Evolutionary conservation across 169 alveolate genomes (phyloP), one percentile per base, ranked within the genome.

Genomic region (Sarcocystis neurona): DNA sequence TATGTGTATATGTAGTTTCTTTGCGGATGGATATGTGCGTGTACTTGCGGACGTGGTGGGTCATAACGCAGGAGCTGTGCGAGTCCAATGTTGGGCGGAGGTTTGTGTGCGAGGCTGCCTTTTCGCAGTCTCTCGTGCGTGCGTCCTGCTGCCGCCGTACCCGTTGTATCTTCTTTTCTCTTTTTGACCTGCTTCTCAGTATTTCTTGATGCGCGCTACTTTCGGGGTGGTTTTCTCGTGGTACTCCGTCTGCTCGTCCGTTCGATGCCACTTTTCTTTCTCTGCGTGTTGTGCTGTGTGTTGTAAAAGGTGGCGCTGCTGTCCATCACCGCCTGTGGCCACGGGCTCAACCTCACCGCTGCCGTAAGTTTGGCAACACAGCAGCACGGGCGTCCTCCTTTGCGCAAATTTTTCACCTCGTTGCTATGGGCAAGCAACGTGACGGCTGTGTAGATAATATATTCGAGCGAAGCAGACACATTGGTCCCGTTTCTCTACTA

Each of bases 281-380:
- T 10, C 63, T 20, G 10, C 63, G 63, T 53, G 63, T 8, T 79
- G 44, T 79, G 23, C 41, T 50, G 37, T 84, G 32, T 84, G 72
- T 84, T 8, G 5, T 37, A 34, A 41, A 39, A 88, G 92, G 88
- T 88, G 27, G 92, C 99, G n/a, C 88, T 98, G 43, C 95, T 98
- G 66, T 95, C 99, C 3, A 92, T 98, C 39, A 97, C 99, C 12
- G 99, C 99, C 3, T 97, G 99, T 89, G 98, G 99, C 0, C 93
- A 94, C 48, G 99, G 99, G 47, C 93, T 98, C 79, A 98, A 98
- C 79, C 93, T 98, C 63, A 98, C 99, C 32, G 97, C 98, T 50
- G 99, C 99, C 1, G 97, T 98, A 43, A 97, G 99, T 74, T n/a
- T n/a, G 60, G 39, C 44, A 2, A 44, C 5, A 4, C 47, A 30